Conservation (phyloP, 805 yeast genomes). For the Pichia exigua region DNA sequence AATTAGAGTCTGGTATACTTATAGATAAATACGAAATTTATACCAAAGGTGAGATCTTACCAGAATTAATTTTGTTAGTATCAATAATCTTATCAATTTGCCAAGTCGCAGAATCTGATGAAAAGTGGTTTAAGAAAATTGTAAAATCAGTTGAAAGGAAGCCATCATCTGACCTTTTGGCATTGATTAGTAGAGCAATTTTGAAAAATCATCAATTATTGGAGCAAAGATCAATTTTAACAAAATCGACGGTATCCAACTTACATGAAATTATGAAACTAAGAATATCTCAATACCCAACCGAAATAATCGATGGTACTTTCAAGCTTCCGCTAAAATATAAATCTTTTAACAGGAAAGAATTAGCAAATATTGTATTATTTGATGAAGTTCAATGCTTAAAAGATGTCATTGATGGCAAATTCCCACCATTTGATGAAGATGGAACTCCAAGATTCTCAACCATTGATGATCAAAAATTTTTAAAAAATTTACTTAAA, state of each 20-base stretch:
- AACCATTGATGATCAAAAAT: constrained; percentile 50
- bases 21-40: constrained; percentile 59
- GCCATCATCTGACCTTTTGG: constrained; percentile 22
- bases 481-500: constrained; percentile 52
- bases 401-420: constrained; percentile 26
- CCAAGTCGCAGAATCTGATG: constrained; percentile 24
- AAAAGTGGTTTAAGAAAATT: constrained; percentile 27
- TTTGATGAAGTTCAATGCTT: constrained; percentile 50
- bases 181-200: constrained; percentile 40
- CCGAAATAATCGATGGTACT: constrained; percentile 7
- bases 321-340: constrained; percentile 15
- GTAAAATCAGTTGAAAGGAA: constrained; percentile 15
- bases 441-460: constrained; percentile 27
- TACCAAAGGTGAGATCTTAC: constrained; percentile 44
- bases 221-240: constrained; percentile 39
- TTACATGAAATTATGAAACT: constrained; percentile 28
- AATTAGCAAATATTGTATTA: constrained; percentile 49
- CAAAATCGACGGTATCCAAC: constrained; percentile 27
- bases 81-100: constrained; percentile 41
- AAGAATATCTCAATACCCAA: constrained; percentile 44
- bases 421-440: constrained; percentile 17
- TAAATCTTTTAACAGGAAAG: constrained; percentile 19
- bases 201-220: constrained; percentile 56
- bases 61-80: constrained; percentile 50
- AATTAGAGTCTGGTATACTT: constrained; percentile 30